Percentiles rank a stretch among this genome's conserved stretches.
Conservation (phyloP, 768 basidiomycete genomes). For the Lactarius sanguifluus region DNA sequence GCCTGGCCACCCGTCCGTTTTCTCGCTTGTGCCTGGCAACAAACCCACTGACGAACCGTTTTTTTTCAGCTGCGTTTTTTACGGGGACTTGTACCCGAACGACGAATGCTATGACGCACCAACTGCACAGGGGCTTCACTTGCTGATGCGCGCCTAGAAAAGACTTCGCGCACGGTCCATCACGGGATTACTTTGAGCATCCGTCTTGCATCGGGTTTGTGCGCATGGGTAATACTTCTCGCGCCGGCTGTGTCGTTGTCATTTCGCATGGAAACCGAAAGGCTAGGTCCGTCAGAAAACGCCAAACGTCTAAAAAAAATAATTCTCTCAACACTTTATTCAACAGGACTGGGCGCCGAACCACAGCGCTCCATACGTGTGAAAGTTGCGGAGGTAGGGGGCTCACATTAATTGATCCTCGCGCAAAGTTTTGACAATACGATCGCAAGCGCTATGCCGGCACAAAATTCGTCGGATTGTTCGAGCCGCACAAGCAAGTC, state of each 20-base stretch:
- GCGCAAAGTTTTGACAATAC: conserved; percentile 28
- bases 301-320: not conserved
- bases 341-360: conserved; percentile 7
- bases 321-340: not conserved
- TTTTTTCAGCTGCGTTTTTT: conserved; percentile 72
- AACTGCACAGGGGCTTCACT: conserved; percentile 50
- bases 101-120: conserved; percentile 59
- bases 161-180: conserved; percentile 63
- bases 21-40: not conserved
- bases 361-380: conserved; percentile 53
- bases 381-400: conserved; percentile 61
- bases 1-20: conserved; percentile 69
- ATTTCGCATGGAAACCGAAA: conserved; percentile 52
- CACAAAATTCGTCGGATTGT: conserved; percentile 47
- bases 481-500: conserved; percentile 47
- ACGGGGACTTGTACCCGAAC: conserved; percentile 79
- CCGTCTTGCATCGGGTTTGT: conserved; percentile 76
- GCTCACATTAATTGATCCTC: conserved; percentile 37
- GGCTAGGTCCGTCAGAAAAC: conserved; percentile 21
- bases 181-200: conserved; percentile 56
- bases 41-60: conserved; percentile 6
- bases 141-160: conserved; percentile 63
- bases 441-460: conserved; percentile 35
- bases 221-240: conserved; percentile 55
- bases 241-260: conserved; percentile 67